Base-by-base conservation (phyloP, 2,329 filamentous ascomycete species). In the Amesomyces nigricolor region DNA sequence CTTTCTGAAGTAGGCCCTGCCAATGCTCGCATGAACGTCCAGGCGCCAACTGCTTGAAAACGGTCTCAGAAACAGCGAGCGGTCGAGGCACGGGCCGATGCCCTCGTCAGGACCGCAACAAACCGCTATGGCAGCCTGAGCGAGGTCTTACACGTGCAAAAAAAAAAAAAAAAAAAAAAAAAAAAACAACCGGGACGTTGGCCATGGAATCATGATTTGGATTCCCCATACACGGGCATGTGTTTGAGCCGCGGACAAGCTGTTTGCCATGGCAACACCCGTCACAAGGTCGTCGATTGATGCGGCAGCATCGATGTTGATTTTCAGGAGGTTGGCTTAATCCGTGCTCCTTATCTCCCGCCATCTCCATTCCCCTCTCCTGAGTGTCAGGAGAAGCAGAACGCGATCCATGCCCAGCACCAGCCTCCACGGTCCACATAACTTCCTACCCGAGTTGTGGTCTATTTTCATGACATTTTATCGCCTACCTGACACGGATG, bases 11-110 rank as follows among this genome's bases (percentile, higher is more conserved):
- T 26, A 29, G 40, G 55, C 17, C 26, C 13, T 50, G 38, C 19
- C 8, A 22, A 22, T n/a, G 47, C 46, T 46, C 22, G 53, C 58
- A 54, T 58, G 35, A 56, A 45, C 4, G 9, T 26, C 16, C 5
- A n/a, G 44, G 26, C 35, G 19, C 40, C 39, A 32, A 29, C 2
- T 47, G 48, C 29, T 48, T 42, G 22, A 17, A 46, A 47, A 40
- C 30, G 13, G 40, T 44, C 47, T 51, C 47, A 43, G 47, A 13
- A 30, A 32, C 5, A 39, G 35, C 6, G 17, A 7, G 32, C 32
- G 22, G 4, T 4, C 14, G 14, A 40, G 38, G 38, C 11, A 40
- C 16, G 14, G 14, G 38, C 38, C 2, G 38, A 40, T 8, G 32
- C 3, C 32, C 32, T 35, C 32, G 32, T 35, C 32, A 26, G 32